These are phyloP conservation scores for Silene vulgaris DNA, from an alignment of 179 eudicot species.

Conservation along the genomic window DNA sequence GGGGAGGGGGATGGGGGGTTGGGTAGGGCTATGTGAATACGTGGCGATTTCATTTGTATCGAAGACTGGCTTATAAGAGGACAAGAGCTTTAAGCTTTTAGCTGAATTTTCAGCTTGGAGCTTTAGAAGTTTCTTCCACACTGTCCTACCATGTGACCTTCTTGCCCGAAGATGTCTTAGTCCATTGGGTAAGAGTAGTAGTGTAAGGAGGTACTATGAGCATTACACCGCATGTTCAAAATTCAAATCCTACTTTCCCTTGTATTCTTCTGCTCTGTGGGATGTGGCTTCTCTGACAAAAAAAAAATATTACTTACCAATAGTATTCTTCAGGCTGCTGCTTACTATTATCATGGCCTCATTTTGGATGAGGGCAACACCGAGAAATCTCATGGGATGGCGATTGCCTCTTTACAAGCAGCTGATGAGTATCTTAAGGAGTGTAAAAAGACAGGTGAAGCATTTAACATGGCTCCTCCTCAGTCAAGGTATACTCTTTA, in stretches of 20 bases:
- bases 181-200: too few species aligned
- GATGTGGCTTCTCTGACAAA: too few species aligned
- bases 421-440: slow-evolving; percentile 98
- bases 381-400: slow-evolving; percentile 98
- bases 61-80: background rate
- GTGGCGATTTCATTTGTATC: too few species aligned
- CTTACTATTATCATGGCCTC: slow-evolving; percentile 95
- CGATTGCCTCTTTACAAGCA: slow-evolving; percentile 93
- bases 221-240: too few species aligned
- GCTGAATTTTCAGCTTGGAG: background rate
- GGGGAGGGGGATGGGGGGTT: too few species aligned
- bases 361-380: slow-evolving; percentile 98
- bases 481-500: slow-evolving; percentile 59
- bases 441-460: slow-evolving; percentile 80
- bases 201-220: too few species aligned
- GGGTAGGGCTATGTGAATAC: too few species aligned
- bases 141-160: slow-evolving; percentile 2
- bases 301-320: background rate
- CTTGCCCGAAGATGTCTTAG: background rate
- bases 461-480: slow-evolving; percentile 69
- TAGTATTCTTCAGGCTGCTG: slow-evolving; percentile 62
- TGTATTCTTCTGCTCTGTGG: too few species aligned
- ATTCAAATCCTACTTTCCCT: too few species aligned
- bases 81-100: background rate
- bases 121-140: background rate